Evolutionary conservation across 2,329 filamentous ascomycete species (phyloP), one percentile per base, ranked within the genome.

Genomic region (Colletotrichum cuscutae): DNA sequence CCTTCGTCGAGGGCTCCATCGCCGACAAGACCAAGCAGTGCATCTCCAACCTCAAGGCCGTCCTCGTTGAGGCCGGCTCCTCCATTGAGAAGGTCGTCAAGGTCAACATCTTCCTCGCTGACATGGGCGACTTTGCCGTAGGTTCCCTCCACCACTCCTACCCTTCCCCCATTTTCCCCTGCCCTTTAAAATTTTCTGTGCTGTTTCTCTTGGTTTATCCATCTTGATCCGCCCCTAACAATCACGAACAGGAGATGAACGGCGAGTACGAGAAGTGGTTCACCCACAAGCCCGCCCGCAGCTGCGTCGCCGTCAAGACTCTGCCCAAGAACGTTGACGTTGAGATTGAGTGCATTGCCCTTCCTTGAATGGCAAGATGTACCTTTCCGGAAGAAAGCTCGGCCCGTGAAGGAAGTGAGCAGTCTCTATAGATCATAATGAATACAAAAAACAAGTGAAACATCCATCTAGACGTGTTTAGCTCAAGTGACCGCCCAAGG

Each of bases 261-360:
- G 88, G 88, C 76, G 93, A 94, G 80, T 97, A 97, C 82, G 92
- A 92, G 82, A 92, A 95, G 84, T 95, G 92, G 88, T 95, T 96
- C 83, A 84, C 88, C 73, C 92, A 94, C 85, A 95, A 95, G 89
- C 95, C 95, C 24, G 93, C 94, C n/a, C 89, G 94, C 77, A 95
- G 92, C 85, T 98, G 95, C 81, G 94, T 98, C 66, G 95, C 95
- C 5, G 95, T 97, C 76, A 95, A 97, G 88, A 91, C 94, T 78
- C 89, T 98, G 76, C 95, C 95, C 74, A 95, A 95, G 88, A 91
- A 92, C 69, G 95, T 95, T 54, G 92, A 95, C 73, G 91, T 98
- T 28, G 95, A 97, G 88, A 97, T 98, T 81, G 95, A 98, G 88
- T 94, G 91, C 81, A 93, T 97, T 86, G 95, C 95, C 69, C 86